phyloP scores from a whole-genome alignment of 192 early-diverging fungal species.

The Physocladia obscura region DNA sequence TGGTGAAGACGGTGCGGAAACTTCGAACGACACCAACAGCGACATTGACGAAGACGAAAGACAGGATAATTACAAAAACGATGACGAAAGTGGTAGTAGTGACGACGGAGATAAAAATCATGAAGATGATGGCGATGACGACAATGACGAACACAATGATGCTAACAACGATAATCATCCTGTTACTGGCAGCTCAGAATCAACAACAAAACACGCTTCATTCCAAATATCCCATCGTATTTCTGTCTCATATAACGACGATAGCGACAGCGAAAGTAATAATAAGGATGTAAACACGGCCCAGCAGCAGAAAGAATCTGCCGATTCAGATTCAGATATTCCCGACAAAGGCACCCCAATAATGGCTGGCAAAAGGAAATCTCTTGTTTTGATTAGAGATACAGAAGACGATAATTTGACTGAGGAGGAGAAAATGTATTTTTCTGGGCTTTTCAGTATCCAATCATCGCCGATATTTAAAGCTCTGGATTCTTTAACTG shows the following conservation, averaged over 20 bases:
- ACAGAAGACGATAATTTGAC: conserved; percentile 16
- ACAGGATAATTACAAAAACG: neutral
- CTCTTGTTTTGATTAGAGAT: neutral
- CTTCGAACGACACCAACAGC: neutral
- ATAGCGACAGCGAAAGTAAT: neutral
- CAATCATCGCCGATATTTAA: conserved; percentile 47
- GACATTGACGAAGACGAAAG: neutral
- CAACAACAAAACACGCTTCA: too few species aligned
- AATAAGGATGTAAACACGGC: neutral
- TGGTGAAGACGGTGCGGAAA: neutral
- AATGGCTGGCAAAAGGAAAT: neutral
- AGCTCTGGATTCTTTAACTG: conserved; percentile 36
- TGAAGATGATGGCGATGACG: neutral
- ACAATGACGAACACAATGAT: neutral
- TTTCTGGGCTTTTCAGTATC: conserved; percentile 49
- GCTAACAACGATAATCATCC: neutral
- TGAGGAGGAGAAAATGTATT: conserved; percentile 43
- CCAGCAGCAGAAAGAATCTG: neutral
- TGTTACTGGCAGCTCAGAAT: too few species aligned
- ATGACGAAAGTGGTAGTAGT: neutral
- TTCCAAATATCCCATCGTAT: neutral
- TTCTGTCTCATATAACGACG: neutral
- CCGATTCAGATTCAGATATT: neutral
- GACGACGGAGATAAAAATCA: neutral
- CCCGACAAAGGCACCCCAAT: neutral